Evolutionary conservation across 306 rosid genomes (phyloP).

Genomic region (Lotus japonicus): DNA sequence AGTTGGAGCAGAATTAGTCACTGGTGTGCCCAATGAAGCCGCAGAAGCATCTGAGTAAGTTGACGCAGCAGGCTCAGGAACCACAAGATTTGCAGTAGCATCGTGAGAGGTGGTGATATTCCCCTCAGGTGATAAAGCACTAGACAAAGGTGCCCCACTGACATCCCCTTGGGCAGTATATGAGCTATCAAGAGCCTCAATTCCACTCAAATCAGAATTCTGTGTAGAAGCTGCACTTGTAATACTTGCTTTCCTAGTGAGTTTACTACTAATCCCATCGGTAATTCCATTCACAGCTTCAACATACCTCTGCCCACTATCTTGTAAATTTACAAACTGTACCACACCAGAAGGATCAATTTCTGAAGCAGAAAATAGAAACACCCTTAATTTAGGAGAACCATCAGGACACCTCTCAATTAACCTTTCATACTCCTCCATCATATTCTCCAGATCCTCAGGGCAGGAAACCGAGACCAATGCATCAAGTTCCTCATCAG

Average conservation of each 20-base stretch:
- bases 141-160: conserved; percentile 28
- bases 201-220: conserved; percentile 75
- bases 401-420: conserved; percentile 68
- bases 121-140: conserved; percentile 32
- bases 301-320: conserved; percentile 71
- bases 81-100: conserved; percentile 34
- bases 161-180: conserved; percentile 44
- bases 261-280: conserved; percentile 43
- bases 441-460: conserved; percentile 92
- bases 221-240: conserved; percentile 73
- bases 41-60: conserved; percentile 40
- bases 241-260: conserved; percentile 57
- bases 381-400: conserved; percentile 71
- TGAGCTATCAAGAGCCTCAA: conserved; percentile 47
- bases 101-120: conserved; percentile 38
- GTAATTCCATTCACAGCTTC: conserved; percentile 78
- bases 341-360: conserved; percentile 46
- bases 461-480: conserved; percentile 82
- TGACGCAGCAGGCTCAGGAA: conserved; percentile 33
- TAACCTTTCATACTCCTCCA: conserved; percentile 83
- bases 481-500: conserved; percentile 95
- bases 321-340: conserved; percentile 45
- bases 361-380: conserved; percentile 73
- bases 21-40: conserved; percentile 33
- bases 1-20: conserved; percentile 37